Conservation (phyloP, 306 rosid genomes). For the Sicyos baderoa region DNA sequence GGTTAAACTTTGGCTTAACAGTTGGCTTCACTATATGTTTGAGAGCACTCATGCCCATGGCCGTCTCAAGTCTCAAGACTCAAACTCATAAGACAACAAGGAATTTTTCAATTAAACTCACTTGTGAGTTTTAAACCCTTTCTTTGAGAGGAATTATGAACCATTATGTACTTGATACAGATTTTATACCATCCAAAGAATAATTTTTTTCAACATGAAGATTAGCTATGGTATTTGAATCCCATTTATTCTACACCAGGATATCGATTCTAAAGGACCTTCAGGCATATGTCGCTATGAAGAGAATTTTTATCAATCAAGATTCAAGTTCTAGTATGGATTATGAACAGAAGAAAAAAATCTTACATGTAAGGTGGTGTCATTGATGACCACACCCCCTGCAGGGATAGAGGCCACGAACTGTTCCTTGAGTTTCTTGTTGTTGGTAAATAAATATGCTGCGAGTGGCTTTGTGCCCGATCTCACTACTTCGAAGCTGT, state of each 20-base stretch:
- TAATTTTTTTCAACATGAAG: not conserved
- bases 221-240: not conserved
- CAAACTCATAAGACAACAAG: too few species aligned
- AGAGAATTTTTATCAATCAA: not conserved
- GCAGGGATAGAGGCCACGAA: conserved; percentile 67
- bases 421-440: conserved; percentile 60
- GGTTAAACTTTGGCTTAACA: too few species aligned
- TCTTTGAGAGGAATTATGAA: too few species aligned
- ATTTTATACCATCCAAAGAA: not conserved
- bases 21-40: too few species aligned
- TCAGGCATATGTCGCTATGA: not conserved
- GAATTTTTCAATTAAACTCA: too few species aligned
- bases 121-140: too few species aligned
- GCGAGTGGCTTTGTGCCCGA: conserved; percentile 93
- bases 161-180: too few species aligned
- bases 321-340: not conserved
- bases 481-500: conserved; percentile 61
- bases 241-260: not conserved
- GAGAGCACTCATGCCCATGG: too few species aligned
- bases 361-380: conserved; percentile 67
- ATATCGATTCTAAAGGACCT: not conserved
- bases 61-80: too few species aligned
- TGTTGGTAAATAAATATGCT: conserved; percentile 81
- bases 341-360: conserved; percentile 18
- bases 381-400: conserved; percentile 83